Evolutionary conservation across 2,329 filamentous ascomycete genomes (phyloP), one percentile per base, ranked within the genome.

Genomic region (Fusarium sp.): DNA sequence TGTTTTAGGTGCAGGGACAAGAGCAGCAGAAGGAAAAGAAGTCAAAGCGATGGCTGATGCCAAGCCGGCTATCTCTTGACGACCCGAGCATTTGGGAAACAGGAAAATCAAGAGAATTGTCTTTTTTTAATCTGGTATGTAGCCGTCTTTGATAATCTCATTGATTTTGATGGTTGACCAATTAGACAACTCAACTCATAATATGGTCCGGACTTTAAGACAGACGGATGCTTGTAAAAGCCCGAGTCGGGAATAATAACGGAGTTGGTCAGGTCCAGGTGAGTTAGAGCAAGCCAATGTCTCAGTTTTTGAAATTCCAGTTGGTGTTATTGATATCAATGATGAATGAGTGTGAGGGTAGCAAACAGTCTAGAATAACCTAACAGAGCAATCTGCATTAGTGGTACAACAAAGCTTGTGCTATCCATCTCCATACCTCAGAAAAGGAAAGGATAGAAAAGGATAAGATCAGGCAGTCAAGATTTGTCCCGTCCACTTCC

Each of bases 401-500:
- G 64, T n/a, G 50, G 52, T 63, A 11, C 25, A 49, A 36, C 46
- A 25, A 53, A 45, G 58, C 39, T 56, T 31, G 35, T 53, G 36
- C 18, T 67, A 31, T 47, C 50, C 44, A 39, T 46, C 20, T 31
- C 52, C 46, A 44, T 60, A 17, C 18, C 49, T 53, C 10, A 53
- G 49, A 53, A 39, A 17, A 53, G 49, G 49, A 29, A 53, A 53
- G 49, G 49, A 39, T 53, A 53, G 49, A 39, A 53, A 53, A 53
- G 33, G 49, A 53, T 53, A 53, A 53, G 49, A 49, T 38, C 57
- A 69, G 49, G 58, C 53, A 66, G 62, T 72, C 60, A 62, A 60
- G 61, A 72, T 66, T 71, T 72, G 52, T 64, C 69, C 61, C 56
- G 52, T 69, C 55, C 70, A 47, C 70, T 72, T 72, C 69, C 70